Base-by-base conservation (phyloP, 352 stramenopile genomes). In the Globisporangium abappressorium region DNA sequence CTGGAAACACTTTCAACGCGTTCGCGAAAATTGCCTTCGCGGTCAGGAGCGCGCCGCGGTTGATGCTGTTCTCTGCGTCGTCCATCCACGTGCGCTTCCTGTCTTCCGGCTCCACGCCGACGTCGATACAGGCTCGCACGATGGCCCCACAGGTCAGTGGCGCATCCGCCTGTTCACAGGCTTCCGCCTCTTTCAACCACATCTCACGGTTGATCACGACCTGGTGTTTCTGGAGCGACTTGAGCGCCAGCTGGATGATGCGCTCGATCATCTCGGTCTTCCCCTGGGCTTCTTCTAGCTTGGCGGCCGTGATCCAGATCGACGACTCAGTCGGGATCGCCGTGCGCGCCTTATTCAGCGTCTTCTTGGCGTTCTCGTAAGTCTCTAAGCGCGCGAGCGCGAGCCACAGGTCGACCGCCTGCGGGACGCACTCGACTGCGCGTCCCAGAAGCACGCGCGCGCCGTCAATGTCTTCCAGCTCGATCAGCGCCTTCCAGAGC, bases 281-380 rank as follows among this genome's bases (percentile, higher is more conserved):
- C 3, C 92, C 87, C 74, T 99, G 94, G 0, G 94, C 96, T 86
- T 99, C 98, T 79, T 99, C 98, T 18, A 99, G 81, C 74, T 99
- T 99, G 2, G 97, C 97, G 15, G 98, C 98, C 3, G 97, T 98
- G 68, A 99, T 98, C 97, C 98, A 99, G 73, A 99, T 98, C 18
- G 90, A 89, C 22, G 96, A 91, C 62, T 99, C 98, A 0, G 92
- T 98, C 1, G 98, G 97, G 14, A 99, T 92, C 18, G 93, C 93
- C 22, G 96, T 87, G 46, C 95, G 84, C 12, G 93, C 93, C 57
- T 97, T 96, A 71, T 99, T 99, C 8, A 99, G 77, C 24, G 98
- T 98, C 62, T 94, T 97, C 61, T 98, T 96, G 3, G 98, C 98
- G 69, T 99, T 98, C 49, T 99, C 96, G 73, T 99, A 99, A 5